Percentiles rank a stretch among this genome's conserved stretches.
phyloP scores from a whole-genome alignment of 2,329 filamentous ascomycete species.

The Rutstroemia sp. region DNA sequence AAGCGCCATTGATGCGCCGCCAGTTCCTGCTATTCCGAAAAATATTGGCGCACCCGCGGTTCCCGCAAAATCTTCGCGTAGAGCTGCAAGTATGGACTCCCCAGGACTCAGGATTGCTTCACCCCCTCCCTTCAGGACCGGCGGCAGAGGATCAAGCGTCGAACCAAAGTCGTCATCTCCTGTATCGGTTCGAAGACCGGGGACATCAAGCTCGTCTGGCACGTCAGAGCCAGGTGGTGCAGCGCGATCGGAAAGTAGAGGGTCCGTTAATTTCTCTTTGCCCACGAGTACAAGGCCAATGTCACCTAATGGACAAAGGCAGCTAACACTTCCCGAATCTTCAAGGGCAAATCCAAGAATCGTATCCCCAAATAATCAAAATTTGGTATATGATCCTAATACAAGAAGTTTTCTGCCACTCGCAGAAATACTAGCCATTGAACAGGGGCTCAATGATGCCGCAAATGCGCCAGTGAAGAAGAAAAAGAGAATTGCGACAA shows the following conservation, averaged over 20 bases:
- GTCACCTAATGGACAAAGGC: slow-evolving; percentile 23
- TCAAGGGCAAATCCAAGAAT: slow-evolving; percentile 25
- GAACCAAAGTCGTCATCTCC: slow-evolving; percentile 14
- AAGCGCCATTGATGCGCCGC: slow-evolving; percentile 48
- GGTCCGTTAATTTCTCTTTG: slow-evolving; percentile 46
- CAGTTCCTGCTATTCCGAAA: slow-evolving; percentile 66
- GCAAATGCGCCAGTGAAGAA: slow-evolving; percentile 35
- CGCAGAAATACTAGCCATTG: slow-evolving; percentile 35
- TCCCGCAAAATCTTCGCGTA: slow-evolving; percentile 23
- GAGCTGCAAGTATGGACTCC: slow-evolving; percentile 33
- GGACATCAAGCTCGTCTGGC: slow-evolving; percentile 25
- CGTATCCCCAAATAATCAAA: slow-evolving; percentile 31
- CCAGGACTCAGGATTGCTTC: slow-evolving; percentile 26
- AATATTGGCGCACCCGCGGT: slow-evolving; percentile 31
- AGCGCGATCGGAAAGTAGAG: slow-evolving; percentile 35
- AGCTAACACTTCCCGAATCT: slow-evolving; percentile 27
- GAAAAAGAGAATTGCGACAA: slow-evolving; percentile 30
- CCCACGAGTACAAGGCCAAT: slow-evolving; percentile 34
- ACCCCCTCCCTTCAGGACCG: slow-evolving; percentile 23
- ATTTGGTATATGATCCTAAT: slow-evolving; percentile 57
- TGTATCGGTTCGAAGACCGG: slow-evolving; percentile 16
- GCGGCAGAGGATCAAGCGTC: slow-evolving; percentile 27
- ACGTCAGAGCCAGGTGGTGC: slow-evolving; percentile 35
- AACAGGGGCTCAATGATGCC: slow-evolving; percentile 31
- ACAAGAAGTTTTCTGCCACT: slow-evolving; percentile 54